These are phyloP conservation scores for Triangularia verruculosa DNA, from an alignment of 2,329 filamentous ascomycete species.

Conservation along the genomic window DNA sequence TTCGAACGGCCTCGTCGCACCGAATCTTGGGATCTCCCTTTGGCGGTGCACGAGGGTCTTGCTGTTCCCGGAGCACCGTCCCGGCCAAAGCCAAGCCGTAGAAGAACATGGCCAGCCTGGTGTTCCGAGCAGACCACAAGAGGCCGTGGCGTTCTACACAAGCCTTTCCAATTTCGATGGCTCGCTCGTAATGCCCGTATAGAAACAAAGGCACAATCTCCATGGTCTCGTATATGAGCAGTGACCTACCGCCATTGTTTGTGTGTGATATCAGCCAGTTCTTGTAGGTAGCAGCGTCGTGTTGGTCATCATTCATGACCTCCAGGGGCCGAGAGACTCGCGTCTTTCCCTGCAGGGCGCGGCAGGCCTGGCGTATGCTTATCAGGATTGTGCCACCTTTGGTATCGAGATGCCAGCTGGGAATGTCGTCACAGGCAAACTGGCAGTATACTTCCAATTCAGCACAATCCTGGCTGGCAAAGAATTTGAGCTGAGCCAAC, in stretches of 20 bases:
- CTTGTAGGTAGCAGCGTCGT: slow-evolving; percentile 58
- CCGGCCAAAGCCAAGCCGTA: slow-evolving; percentile 58
- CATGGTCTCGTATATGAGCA: slow-evolving; percentile 66
- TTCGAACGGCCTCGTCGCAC: slow-evolving; percentile 47
- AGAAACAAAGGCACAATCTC: slow-evolving; percentile 62
- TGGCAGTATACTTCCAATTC: slow-evolving; percentile 70
- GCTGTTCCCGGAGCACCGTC: slow-evolving; percentile 47
- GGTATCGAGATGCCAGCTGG: slow-evolving; percentile 68
- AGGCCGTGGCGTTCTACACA: slow-evolving; percentile 47
- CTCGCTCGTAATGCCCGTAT: slow-evolving; percentile 60
- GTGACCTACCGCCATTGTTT: slow-evolving; percentile 60
- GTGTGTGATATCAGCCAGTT: slow-evolving; percentile 53
- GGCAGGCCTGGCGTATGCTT: slow-evolving; percentile 61
- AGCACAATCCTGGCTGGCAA: slow-evolving; percentile 63
- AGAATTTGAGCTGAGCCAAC: slow-evolving; percentile 64
- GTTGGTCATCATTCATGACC: slow-evolving; percentile 66
- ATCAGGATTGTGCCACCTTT: slow-evolving; percentile 69
- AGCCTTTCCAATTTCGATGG: slow-evolving; percentile 53
- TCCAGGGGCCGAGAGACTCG: slow-evolving; percentile 45
- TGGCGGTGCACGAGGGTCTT: slow-evolving; percentile 43
- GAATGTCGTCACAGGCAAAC: slow-evolving; percentile 70
- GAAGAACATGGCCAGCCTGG: slow-evolving; percentile 55
- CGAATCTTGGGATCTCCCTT: slow-evolving; percentile 42
- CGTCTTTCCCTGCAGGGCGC: slow-evolving; percentile 75
- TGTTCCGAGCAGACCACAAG: slow-evolving; percentile 60